phyloP scores from a whole-genome alignment of 2,329 filamentous ascomycete species.

The Fusarium circinatum region DNA sequence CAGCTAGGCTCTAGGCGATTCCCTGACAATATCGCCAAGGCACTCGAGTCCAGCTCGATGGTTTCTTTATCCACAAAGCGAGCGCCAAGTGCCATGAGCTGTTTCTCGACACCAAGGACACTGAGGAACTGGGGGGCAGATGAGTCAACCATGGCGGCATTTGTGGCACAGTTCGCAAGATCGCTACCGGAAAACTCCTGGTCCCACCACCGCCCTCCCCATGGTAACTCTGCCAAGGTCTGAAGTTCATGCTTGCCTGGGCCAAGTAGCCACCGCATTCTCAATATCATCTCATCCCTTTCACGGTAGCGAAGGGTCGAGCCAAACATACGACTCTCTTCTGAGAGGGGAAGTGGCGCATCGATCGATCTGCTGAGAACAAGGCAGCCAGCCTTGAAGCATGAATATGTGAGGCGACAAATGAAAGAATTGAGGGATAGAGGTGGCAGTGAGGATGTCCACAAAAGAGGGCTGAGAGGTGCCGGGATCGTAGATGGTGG shows the following conservation, averaged over 20 bases:
- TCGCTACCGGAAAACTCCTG: not conserved
- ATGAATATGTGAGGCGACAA: not conserved
- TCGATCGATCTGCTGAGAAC: not conserved
- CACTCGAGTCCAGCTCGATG: not conserved
- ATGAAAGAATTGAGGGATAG: not conserved
- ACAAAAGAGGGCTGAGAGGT: not conserved
- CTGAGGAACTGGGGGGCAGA: conserved; percentile 1
- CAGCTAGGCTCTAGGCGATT: not conserved
- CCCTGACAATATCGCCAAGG: not conserved
- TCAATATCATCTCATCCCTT: not conserved
- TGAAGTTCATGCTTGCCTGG: not conserved
- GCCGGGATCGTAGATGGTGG: not conserved
- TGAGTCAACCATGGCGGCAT: not conserved
- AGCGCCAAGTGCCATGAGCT: not conserved
- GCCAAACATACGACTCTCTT: conserved; percentile 1
- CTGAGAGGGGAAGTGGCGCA: not conserved
- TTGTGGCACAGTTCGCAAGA: not conserved
- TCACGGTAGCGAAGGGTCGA: not conserved
- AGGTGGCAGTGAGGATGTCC: not conserved
- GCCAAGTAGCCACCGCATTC: not conserved
- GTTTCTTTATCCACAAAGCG: not conserved
- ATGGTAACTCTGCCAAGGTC: not conserved
- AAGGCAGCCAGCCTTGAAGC: not conserved
- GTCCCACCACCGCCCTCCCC: not conserved
- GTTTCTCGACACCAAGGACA: not conserved